Base-by-base conservation (phyloP, 2,329 filamentous ascomycete species). In the Claviceps quebecensis region DNA sequence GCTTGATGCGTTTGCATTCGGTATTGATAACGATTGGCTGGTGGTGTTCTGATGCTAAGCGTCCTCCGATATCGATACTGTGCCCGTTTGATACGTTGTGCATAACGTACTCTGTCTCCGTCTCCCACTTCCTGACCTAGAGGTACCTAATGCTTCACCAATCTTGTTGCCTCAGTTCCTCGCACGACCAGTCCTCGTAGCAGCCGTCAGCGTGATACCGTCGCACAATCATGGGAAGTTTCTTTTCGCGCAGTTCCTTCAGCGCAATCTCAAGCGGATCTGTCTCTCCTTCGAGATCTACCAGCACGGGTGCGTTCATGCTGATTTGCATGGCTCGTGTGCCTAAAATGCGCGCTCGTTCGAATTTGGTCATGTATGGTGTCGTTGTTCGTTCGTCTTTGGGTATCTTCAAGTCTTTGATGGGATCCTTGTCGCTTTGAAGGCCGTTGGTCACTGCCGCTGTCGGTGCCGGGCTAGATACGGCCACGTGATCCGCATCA, bases 291-390 rank as follows among this genome's bases (percentile, higher is more conserved):
- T 97, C 93, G 36, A 96, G 79, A 65, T 98, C 93, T 49, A 98
- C 93, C 45, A 98, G 77, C 34, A 97, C 90, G 3, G 93, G 93
- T 53, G 93, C 93, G 67, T 97, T 97, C 84, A 96, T 95, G 72
- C 93, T 96, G 65, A 98, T 97, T 70, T 98, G 93, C 65, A 97
- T 70, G 41, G 93, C 93, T 59, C 93, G 78, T 41, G 93, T 97
- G 47, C 93, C 93, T 57, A 98, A 72, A 54, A 98, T 91, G 64
- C 93, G 83, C 56, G 93, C 93, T 60, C 84, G 81, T 76, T 98
- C 93, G 71, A 98, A 98, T 73, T 98, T 98, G 59, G 93, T 98
- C 91, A 98, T 95, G 72, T 96, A 98, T 2, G 91, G 93, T 26
- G 93, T 98, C 9, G 93, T 98, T 26, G 81, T 85, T 61, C 93